A percentile compares a stretch with the other conserved stretches of the same genome.
These are phyloP conservation scores for Letharia columbiana DNA, from an alignment of 495 filamentous ascomycete species.

Conservation along the genomic window DNA sequence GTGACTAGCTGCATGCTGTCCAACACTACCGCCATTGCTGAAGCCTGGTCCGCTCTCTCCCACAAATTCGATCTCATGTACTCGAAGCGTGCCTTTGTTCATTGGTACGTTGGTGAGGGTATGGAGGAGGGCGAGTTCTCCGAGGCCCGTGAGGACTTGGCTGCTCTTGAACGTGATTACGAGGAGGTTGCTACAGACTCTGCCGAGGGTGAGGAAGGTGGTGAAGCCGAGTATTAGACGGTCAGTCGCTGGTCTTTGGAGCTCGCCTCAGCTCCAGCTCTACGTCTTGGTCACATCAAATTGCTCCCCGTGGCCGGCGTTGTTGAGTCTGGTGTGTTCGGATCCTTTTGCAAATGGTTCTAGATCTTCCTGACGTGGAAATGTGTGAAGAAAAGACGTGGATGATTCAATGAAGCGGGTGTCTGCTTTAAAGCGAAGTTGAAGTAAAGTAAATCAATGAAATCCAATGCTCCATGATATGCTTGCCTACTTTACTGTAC, in stretches of 20 bases:
- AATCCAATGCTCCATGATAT: neutral
- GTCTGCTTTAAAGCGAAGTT: slow-evolving; percentile 5
- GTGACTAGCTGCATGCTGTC: slow-evolving; percentile 84
- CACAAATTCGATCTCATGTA: slow-evolving; percentile 99
- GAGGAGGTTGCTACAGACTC: slow-evolving; percentile 98
- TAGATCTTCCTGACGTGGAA: slow-evolving; percentile 19
- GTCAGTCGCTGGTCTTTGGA: slow-evolving; percentile 14
- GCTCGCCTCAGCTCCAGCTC: neutral
- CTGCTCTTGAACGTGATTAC: slow-evolving; percentile 96
- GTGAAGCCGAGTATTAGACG: slow-evolving; percentile 90
- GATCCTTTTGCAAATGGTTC: slow-evolving; percentile 8
- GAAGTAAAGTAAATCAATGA: slow-evolving; percentile 12
- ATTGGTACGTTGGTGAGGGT: slow-evolving; percentile 99
- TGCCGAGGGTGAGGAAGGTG: slow-evolving; percentile 75
- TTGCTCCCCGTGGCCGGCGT: slow-evolving; percentile 16
- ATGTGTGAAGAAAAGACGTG: slow-evolving; percentile 15
- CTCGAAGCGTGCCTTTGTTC: slow-evolving; percentile 98
- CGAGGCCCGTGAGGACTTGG: slow-evolving; percentile 95
- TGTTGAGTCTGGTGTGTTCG: slow-evolving; percentile 1
- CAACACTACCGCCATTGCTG: slow-evolving; percentile 97
- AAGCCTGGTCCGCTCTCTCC: slow-evolving; percentile 95
- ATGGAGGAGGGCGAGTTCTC: slow-evolving; percentile 99
- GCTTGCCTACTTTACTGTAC: neutral
- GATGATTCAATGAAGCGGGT: slow-evolving; percentile 20
- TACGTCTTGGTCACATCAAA: slow-evolving; percentile 14